Evolutionary conservation across 441 rosid species (phyloP).

Genomic region (Dalechampia spathulata): DNA sequence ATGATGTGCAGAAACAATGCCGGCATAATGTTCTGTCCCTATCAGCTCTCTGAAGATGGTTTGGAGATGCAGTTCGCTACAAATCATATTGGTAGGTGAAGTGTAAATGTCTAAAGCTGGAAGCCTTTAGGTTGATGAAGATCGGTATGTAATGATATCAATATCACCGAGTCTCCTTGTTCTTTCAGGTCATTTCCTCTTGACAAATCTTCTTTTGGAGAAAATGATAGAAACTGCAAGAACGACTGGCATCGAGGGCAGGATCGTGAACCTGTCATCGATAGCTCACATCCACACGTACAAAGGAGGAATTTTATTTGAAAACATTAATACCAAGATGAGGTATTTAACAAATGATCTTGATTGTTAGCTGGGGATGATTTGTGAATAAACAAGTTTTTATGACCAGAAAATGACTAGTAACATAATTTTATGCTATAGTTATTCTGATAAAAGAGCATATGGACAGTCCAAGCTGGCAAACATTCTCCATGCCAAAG

Average conservation of each 20-base stretch:
- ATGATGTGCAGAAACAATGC: constrained; percentile 63
- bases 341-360: constrained; percentile 25
- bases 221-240: constrained; percentile 67
- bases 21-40: constrained; percentile 84
- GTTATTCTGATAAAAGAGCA: constrained; percentile 76
- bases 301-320: constrained; percentile 49
- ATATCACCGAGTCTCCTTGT: background rate
- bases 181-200: constrained; percentile 74
- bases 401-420: background rate
- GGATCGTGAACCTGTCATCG: constrained; percentile 85
- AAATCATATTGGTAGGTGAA: constrained; percentile 55
- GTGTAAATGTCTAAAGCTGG: too few species aligned
- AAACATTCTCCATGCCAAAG: constrained; percentile 71
- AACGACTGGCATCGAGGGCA: constrained; percentile 56
- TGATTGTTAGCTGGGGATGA: background rate
- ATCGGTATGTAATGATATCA: too few species aligned
- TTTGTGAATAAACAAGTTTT: background rate
- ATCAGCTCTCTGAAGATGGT: constrained; percentile 65
- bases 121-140: too few species aligned
- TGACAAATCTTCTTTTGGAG: constrained; percentile 75
- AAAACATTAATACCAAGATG: constrained; percentile 35
- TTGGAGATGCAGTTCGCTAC: constrained; percentile 73
- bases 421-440: constrained; percentile 15
- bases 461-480: constrained; percentile 93
- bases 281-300: constrained; percentile 71